Percentiles rank a stretch among this genome's conserved stretches.
These are phyloP conservation scores for Microsporum audouinii DNA, from an alignment of 2,329 filamentous ascomycete genomes.

Conservation along the genomic window DNA sequence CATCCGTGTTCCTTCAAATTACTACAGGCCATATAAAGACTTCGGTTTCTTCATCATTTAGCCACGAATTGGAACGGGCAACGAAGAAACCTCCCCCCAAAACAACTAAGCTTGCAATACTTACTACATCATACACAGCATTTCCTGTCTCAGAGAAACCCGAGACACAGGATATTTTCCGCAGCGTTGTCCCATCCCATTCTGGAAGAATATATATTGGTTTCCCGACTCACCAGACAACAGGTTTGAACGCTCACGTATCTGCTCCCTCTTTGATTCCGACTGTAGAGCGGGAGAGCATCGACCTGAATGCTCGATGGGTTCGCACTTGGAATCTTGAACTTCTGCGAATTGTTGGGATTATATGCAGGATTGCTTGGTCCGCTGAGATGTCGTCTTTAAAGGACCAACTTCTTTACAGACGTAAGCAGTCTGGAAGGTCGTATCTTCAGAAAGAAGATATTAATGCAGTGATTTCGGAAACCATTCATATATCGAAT, in stretches of 20 bases:
- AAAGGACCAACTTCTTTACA: conserved; percentile 45
- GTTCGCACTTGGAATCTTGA: conserved; percentile 94
- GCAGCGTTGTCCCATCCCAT: conserved; percentile 78
- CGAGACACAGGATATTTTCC: conserved; percentile 49
- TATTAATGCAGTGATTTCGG: conserved; percentile 57
- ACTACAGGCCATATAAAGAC: conserved; percentile 75
- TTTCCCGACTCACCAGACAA: conserved; percentile 95
- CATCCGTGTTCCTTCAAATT: conserved; percentile 78
- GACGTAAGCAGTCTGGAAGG: conserved; percentile 30
- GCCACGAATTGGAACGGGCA: conserved; percentile 79
- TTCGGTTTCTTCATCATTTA: conserved; percentile 59
- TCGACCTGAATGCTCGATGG: conserved; percentile 90
- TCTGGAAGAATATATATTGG: conserved; percentile 92
- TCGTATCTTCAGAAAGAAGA: conserved; percentile 50
- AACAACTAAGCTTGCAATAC: conserved; percentile 68
- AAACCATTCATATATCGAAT: conserved; percentile 70
- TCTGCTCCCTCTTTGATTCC: conserved; percentile 94
- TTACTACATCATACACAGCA: conserved; percentile 87
- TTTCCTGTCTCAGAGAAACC: conserved; percentile 53
- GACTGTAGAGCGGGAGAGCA: conserved; percentile 91
- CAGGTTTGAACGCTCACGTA: conserved; percentile 83
- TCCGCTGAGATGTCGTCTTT: conserved; percentile 74
- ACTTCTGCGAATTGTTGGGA: conserved; percentile 79
- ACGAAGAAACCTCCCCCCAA: conserved; percentile 96
- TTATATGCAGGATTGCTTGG: conserved; percentile 81